Percentiles rank a stretch among this genome's conserved stretches.
These are phyloP conservation scores for Aspergillus awamori DNA, from an alignment of 2,329 filamentous ascomycete genomes.

Conservation along the genomic window DNA sequence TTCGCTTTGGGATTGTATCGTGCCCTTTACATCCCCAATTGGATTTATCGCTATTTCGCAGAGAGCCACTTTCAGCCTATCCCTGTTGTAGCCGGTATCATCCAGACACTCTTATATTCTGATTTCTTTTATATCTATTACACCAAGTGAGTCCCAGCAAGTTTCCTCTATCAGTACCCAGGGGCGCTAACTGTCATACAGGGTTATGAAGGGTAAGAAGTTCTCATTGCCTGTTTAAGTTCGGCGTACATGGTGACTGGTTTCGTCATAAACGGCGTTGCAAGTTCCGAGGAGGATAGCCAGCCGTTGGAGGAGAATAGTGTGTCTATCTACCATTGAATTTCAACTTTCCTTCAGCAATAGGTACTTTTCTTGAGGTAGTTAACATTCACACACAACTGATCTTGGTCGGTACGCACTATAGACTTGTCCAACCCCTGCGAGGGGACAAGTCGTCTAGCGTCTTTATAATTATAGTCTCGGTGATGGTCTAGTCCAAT, in stretches of 20 bases:
- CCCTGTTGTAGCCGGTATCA: conserved; percentile 80
- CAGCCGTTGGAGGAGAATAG: background rate
- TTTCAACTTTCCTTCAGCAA: background rate
- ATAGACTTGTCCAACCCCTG: background rate
- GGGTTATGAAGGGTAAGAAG: conserved; percentile 81
- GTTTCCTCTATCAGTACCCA: background rate
- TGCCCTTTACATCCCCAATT: conserved; percentile 96
- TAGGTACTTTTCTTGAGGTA: background rate
- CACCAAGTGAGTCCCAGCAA: conserved; percentile 67
- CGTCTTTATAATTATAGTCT: background rate
- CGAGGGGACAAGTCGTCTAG: background rate
- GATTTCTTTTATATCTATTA: conserved; percentile 99
- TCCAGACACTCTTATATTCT: conserved; percentile 94
- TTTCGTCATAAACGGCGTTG: background rate
- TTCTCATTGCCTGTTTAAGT: conserved; percentile 77
- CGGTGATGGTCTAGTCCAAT: background rate
- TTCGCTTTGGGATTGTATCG: conserved; percentile 91
- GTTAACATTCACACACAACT: background rate
- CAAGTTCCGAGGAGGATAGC: background rate
- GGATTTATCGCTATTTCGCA: conserved; percentile 86
- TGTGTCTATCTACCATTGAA: background rate
- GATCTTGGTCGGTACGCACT: too few relatives aligned
- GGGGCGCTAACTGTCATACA: conserved; percentile 25
- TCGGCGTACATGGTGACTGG: background rate
- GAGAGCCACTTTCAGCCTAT: conserved; percentile 85